phyloP scores from a whole-genome alignment of 441 rosid species.

The Viola pubescens region DNA sequence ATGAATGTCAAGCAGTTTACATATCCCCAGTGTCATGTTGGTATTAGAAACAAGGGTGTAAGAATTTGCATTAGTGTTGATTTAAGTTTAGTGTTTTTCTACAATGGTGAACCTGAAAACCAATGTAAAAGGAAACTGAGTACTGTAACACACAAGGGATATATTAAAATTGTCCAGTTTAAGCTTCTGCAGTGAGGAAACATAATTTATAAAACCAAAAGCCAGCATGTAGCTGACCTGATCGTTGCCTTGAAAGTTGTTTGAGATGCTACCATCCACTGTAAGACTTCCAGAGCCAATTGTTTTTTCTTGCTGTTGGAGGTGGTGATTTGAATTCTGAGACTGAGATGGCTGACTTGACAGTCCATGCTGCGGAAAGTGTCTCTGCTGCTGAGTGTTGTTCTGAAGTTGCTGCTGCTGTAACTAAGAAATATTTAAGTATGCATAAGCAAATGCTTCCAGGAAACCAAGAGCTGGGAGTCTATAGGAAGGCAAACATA shows the following conservation, averaged over 20 bases:
- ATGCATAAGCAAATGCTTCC: constrained; percentile 5
- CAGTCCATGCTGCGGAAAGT: constrained; percentile 47
- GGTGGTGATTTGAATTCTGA: constrained; percentile 41
- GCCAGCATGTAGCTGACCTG: constrained; percentile 42
- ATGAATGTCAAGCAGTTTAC: too few relatives aligned
- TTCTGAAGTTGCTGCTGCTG: constrained; percentile 34
- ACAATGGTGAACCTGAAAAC: too few relatives aligned
- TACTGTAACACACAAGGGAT: too few relatives aligned
- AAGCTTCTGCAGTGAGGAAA: too few relatives aligned
- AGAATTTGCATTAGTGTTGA: too few relatives aligned
- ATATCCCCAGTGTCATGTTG: too few relatives aligned
- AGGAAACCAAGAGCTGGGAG: constrained; percentile 9
- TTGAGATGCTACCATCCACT: constrained; percentile 63
- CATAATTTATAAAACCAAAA: neutral
- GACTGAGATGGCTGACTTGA: constrained; percentile 62
- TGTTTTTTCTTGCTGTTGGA: constrained; percentile 60
- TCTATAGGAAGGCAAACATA: neutral
- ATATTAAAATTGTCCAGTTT: too few relatives aligned
- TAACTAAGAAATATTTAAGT: constrained; percentile 20
- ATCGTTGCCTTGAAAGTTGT: constrained; percentile 62
- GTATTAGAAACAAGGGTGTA: too few relatives aligned
- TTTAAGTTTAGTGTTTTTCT: too few relatives aligned
- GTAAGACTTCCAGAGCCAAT: constrained; percentile 49
- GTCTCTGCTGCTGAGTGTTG: constrained; percentile 38
- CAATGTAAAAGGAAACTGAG: too few relatives aligned